These are phyloP conservation scores for Alternaria brassicicola DNA, from an alignment of 2,329 filamentous ascomycete genomes.

Conservation along the genomic window DNA sequence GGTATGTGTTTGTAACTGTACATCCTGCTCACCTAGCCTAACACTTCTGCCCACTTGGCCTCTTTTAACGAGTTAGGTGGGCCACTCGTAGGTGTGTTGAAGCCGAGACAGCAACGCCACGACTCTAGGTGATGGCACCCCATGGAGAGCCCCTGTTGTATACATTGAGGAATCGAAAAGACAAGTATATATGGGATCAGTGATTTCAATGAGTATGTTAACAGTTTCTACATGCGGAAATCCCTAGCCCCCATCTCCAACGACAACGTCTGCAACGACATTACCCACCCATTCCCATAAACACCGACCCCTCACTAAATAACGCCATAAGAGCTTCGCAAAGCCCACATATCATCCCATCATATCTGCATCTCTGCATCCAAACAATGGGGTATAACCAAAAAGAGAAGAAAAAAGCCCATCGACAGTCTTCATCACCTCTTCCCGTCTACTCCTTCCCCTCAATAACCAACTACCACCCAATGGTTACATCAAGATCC, in stretches of 20 bases:
- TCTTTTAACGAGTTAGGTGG: background rate
- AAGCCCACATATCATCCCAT: background rate
- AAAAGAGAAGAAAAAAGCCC: background rate
- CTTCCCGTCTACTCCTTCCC: too few species aligned
- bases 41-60: background rate
- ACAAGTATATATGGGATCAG: background rate
- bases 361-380: background rate
- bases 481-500: conserved; percentile 2
- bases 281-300: too few species aligned
- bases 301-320: background rate
- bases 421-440: background rate
- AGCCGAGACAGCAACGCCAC: background rate
- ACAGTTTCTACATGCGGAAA: background rate
- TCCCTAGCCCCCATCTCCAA: too few species aligned
- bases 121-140: background rate
- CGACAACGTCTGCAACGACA: too few species aligned
- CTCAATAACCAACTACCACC: too few species aligned
- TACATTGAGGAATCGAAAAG: background rate
- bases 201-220: background rate
- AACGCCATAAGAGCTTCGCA: background rate
- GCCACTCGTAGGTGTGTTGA: background rate
- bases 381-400: background rate
- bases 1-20: background rate
- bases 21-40: background rate
- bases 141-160: background rate